Evolutionary conservation across 139 green algal species (phyloP), one percentile per base, ranked within the genome.

Genomic region (Chlorella sorokiniana): DNA sequence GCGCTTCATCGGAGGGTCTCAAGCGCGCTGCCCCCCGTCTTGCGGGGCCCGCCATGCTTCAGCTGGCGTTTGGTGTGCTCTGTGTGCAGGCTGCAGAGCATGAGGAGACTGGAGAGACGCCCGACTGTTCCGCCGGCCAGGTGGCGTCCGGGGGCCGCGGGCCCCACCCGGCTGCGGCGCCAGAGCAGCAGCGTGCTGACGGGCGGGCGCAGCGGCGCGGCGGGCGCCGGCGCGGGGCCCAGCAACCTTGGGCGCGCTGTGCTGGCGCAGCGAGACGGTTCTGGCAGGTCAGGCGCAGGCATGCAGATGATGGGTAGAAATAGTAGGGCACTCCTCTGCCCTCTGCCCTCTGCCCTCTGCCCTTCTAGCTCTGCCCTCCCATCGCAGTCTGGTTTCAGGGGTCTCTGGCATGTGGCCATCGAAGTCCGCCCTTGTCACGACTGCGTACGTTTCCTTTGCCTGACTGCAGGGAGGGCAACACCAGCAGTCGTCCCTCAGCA

Each of bases 221-320:
- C 23, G 9, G 51, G 20, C 23, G 72, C n/a, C 1, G 37, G 35
- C 0, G 51, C 72, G 8, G 33, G 38, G 16, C 72, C 72, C 72
- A 79, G 72, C 72, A 79, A 69, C 72, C 72, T 79, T 35, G 52
- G 72, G 7, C 22, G 72, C 20, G 70, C 6, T 29, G 44, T 37
- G 9, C 33, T 35, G 44, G 52, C 9, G 35, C 72, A 51, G 35
- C 72, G 72, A 4, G 72, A 79, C 35, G 52, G 35, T 10, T 69
- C 54, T 20, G 73, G 25, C 25, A 65, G 56, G 56, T 65, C 48
- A 59, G 48, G 48, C 48, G 14, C 16, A 11, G 11, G 48, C 48
- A 59, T 16, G 16, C 48, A 59, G 48, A 59, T 59, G 11, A 25
- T 59, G 11, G 14, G 14, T 59, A 59, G 14, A 59, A 11, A n/a